phyloP scores from a whole-genome alignment of 129 eudicot genomes.

The Centaurea solstitialis region DNA sequence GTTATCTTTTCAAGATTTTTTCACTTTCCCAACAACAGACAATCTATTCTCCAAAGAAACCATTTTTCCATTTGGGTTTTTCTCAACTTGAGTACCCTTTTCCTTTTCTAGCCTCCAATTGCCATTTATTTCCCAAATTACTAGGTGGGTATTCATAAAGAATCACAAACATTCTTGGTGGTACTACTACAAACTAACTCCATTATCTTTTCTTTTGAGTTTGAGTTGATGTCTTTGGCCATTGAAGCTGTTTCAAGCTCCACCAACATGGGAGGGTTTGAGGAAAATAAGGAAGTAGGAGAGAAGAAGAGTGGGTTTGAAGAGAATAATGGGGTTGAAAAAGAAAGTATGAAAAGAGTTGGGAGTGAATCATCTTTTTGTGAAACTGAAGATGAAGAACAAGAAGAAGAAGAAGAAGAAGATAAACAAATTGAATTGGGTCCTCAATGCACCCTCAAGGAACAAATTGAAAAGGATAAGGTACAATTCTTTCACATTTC shows the following conservation, averaged over 20 bases:
- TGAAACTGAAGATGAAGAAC: conserved; percentile 52
- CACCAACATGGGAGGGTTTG: conserved; percentile 42
- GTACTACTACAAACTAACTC: no score
- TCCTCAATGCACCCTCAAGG: conserved; percentile 61
- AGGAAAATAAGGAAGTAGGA: conserved; percentile 37
- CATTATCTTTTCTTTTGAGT: not conserved
- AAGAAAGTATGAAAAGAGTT: conserved; percentile 19
- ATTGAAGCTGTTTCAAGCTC: conserved; percentile 44
- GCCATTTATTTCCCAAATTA: conserved; percentile 1
- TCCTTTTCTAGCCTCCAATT: not conserved
- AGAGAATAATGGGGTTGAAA: conserved; percentile 37
- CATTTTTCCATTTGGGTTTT: conserved; percentile 21
- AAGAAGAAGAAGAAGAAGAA: conserved; percentile 35
- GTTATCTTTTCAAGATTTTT: conserved; percentile 20
- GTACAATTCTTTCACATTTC: conserved; percentile 25
- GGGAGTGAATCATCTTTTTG: conserved; percentile 45
- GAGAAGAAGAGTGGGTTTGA: conserved; percentile 23
- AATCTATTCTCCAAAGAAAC: conserved; percentile 3
- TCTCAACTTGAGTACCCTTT: not conserved
- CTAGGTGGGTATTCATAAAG: conserved; percentile 19
- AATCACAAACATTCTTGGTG: conserved; percentile 7
- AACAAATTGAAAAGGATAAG: conserved; percentile 65
- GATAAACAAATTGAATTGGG: conserved; percentile 43
- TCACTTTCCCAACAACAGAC: conserved; percentile 26
- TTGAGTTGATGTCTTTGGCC: conserved; percentile 39